Evolutionary conservation across 768 basidiomycete genomes (phyloP).

Genomic region (Termitomyces sp.): DNA sequence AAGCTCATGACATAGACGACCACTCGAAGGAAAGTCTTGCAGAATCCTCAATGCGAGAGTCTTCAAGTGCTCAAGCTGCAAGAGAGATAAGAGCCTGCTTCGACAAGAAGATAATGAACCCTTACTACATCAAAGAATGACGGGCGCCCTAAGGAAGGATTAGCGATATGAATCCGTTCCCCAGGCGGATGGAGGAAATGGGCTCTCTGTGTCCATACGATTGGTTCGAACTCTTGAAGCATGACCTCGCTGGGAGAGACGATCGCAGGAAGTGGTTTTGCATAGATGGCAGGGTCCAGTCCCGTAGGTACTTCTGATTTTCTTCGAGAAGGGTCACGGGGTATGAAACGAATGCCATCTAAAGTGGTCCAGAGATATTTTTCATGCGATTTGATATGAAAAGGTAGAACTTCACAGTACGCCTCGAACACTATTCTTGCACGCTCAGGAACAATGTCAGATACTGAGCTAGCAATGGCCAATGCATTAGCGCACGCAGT

Average conservation of each 20-base stretch:
- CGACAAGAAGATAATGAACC: slow-evolving; percentile 1
- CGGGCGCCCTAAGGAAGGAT: slow-evolving; percentile 35
- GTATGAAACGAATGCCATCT: slow-evolving; percentile 35
- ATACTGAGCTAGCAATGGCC: slow-evolving; percentile 11
- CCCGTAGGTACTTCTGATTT: neutral
- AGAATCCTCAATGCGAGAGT: slow-evolving; percentile 26
- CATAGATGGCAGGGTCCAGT: slow-evolving; percentile 18
- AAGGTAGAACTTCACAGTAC: slow-evolving; percentile 30
- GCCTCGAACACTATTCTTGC: slow-evolving; percentile 27
- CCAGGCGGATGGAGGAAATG: slow-evolving; percentile 23
- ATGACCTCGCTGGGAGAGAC: slow-evolving; percentile 36
- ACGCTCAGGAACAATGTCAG: slow-evolving; percentile 15
- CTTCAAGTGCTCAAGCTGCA: slow-evolving; percentile 37
- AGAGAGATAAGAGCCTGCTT: neutral
- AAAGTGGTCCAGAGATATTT: slow-evolving; percentile 23
- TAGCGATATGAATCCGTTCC: slow-evolving; percentile 25
- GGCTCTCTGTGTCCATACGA: slow-evolving; percentile 49
- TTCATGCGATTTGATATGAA: slow-evolving; percentile 16
- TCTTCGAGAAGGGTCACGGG: slow-evolving; percentile 19
- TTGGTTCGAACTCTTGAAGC: slow-evolving; percentile 28
- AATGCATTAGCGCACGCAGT: slow-evolving; percentile 29
- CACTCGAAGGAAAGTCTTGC: slow-evolving; percentile 17
- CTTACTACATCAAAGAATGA: slow-evolving; percentile 38
- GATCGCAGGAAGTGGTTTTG: slow-evolving; percentile 23
- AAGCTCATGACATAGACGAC: slow-evolving; percentile 31